A percentile compares a stretch with the other conserved stretches of the same genome.
These are phyloP conservation scores for Endocalyx cinctus DNA, from an alignment of 2,329 filamentous ascomycete species.

Conservation along the genomic window DNA sequence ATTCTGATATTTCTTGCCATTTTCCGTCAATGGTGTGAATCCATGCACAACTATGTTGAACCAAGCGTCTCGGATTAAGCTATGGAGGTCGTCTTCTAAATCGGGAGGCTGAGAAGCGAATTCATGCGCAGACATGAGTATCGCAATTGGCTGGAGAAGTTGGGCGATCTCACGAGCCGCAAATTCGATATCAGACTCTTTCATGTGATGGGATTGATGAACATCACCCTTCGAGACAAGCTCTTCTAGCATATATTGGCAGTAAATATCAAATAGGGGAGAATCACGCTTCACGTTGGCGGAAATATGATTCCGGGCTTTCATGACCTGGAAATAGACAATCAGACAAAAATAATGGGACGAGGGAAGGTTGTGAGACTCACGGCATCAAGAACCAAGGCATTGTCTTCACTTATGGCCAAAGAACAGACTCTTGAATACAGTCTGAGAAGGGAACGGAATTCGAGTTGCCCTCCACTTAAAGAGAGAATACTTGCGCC, in stretches of 20 bases:
- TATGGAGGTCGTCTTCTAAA: constrained; percentile 64
- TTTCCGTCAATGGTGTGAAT: constrained; percentile 70
- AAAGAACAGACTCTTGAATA: constrained; percentile 73
- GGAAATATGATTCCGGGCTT: constrained; percentile 76
- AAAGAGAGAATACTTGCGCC: constrained; percentile 76
- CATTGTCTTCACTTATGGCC: constrained; percentile 65
- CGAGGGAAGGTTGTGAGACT: too few species aligned
- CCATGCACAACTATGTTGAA: constrained; percentile 97
- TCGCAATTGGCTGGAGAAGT: constrained; percentile 79
- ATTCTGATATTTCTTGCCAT: constrained; percentile 66
- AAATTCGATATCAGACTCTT: constrained; percentile 73
- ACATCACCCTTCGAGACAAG: constrained; percentile 89
- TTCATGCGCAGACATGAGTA: constrained; percentile 68
- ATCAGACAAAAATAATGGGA: too few species aligned
- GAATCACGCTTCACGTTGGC: constrained; percentile 63
- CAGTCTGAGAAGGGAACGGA: constrained; percentile 79
- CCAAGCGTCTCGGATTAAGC: constrained; percentile 85
- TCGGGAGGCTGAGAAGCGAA: constrained; percentile 40
- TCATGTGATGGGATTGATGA: constrained; percentile 67
- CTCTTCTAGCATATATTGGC: constrained; percentile 76
- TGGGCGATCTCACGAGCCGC: constrained; percentile 84
- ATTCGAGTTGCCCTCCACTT: constrained; percentile 73
- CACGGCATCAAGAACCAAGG: constrained; percentile 66
- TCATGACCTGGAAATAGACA: constrained; percentile 50
- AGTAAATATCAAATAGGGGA: constrained; percentile 75